Evolutionary conservation across 805 yeast species (phyloP).

Genomic region (Pichia exigua): DNA sequence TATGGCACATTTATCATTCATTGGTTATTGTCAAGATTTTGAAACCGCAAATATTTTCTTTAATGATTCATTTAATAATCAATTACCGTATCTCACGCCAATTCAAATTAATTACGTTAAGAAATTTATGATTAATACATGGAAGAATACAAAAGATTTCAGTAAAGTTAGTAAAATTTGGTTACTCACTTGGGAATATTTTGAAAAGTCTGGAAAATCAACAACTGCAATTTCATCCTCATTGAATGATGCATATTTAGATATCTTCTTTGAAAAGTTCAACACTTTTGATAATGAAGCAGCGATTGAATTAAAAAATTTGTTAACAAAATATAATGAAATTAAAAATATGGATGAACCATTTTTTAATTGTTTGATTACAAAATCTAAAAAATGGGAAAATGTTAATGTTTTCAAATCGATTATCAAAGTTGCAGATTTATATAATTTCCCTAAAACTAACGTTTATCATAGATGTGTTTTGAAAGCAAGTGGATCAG

Average conservation of each 20-base stretch:
- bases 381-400: slow-evolving; percentile 58
- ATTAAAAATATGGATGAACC: slow-evolving; percentile 65
- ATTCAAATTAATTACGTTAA: slow-evolving; percentile 68
- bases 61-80: slow-evolving; percentile 56
- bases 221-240: slow-evolving; percentile 65
- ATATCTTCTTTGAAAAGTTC: slow-evolving; percentile 58
- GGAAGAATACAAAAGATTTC: slow-evolving; percentile 47
- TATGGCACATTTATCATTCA: slow-evolving; percentile 69
- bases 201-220: slow-evolving; percentile 38
- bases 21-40: slow-evolving; percentile 68
- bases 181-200: slow-evolving; percentile 50
- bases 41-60: slow-evolving; percentile 66
- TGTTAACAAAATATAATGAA: slow-evolving; percentile 48
- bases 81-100: slow-evolving; percentile 63
- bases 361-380: slow-evolving; percentile 70
- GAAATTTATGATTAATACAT: slow-evolving; percentile 53
- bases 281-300: slow-evolving; percentile 47
- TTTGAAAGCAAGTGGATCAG: slow-evolving; percentile 62
- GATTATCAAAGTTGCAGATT: slow-evolving; percentile 49
- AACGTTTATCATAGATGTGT: slow-evolving; percentile 67
- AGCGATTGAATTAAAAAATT: slow-evolving; percentile 43
- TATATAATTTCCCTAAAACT: slow-evolving; percentile 53
- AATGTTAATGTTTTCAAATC: slow-evolving; percentile 57
- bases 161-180: slow-evolving; percentile 52
- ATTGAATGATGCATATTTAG: slow-evolving; percentile 59